Percentiles rank a stretch among this genome's conserved stretches.
These are phyloP conservation scores for Trametes hirsuta DNA, from an alignment of 1,284 basidiomycete species.

Conservation along the genomic window DNA sequence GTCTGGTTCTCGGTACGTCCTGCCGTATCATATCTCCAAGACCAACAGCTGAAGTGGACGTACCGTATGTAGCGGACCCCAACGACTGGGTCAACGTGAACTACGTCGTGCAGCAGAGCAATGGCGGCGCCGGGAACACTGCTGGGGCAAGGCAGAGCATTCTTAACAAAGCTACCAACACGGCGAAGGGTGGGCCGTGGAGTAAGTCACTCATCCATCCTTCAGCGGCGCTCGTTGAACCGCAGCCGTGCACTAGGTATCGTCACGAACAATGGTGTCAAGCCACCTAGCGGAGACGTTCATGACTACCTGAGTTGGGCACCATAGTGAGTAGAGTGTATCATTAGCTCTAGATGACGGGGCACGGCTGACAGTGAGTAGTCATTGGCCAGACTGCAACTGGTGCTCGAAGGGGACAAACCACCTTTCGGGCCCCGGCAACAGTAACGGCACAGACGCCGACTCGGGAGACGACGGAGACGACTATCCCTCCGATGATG, in stretches of 20 bases:
- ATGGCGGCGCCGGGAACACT: constrained; percentile 33
- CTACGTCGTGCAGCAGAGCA: constrained; percentile 34
- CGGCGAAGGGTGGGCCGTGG: constrained; percentile 54
- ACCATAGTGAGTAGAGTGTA: constrained; percentile 50
- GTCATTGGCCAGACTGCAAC: constrained; percentile 65
- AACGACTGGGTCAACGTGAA: constrained; percentile 41
- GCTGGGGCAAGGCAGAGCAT: constrained; percentile 46
- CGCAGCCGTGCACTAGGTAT: constrained; percentile 20
- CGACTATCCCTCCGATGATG: constrained; percentile 8
- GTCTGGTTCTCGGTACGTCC: constrained; percentile 21
- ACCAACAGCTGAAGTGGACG: too few species aligned
- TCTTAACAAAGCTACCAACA: constrained; percentile 45
- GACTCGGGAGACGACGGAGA: constrained; percentile 9
- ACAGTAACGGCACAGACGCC: constrained; percentile 15
- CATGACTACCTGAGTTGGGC: constrained; percentile 63
- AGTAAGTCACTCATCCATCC: constrained; percentile 36
- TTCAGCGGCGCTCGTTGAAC: neutral
- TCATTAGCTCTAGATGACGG: neutral
- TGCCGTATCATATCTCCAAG: neutral
- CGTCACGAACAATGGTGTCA: constrained; percentile 24
- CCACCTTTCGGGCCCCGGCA: constrained; percentile 31
- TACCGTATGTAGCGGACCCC: constrained; percentile 25
- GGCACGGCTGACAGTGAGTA: constrained; percentile 30
- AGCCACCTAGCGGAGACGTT: constrained; percentile 42
- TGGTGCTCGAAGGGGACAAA: constrained; percentile 37